Evolutionary conservation across 805 yeast genomes (phyloP).

Genomic region (Saturnispora zaruensis): DNA sequence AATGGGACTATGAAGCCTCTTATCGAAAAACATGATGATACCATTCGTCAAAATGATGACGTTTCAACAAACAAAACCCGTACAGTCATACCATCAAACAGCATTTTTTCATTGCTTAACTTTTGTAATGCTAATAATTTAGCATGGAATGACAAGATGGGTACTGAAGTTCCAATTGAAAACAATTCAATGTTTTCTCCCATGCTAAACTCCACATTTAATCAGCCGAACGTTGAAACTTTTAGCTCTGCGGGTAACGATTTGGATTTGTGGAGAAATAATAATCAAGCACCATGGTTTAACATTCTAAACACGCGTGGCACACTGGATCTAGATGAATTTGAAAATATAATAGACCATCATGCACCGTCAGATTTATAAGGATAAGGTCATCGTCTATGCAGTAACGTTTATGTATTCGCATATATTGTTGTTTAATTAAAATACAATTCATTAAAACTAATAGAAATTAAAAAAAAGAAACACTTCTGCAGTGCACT

Average conservation of each 20-base stretch:
- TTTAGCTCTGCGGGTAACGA: conserved; percentile 33
- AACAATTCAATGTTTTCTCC: conserved; percentile 19
- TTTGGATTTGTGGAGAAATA: conserved; percentile 63
- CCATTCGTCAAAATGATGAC: neutral
- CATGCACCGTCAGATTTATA: neutral
- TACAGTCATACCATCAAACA: conserved; percentile 18
- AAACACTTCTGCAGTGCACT: neutral
- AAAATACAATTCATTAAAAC: neutral
- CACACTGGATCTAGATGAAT: neutral
- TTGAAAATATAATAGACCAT: neutral
- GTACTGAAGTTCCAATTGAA: neutral
- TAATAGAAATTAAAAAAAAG: neutral
- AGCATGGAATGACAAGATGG: neutral
- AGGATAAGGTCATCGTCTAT: neutral
- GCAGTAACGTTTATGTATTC: neutral
- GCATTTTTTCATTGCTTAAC: neutral
- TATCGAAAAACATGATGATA: neutral
- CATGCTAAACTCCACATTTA: conserved; percentile 24
- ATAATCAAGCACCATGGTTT: conserved; percentile 72
- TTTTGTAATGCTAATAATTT: neutral
- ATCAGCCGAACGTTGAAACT: conserved; percentile 29
- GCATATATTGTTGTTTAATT: neutral
- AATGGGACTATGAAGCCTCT: conserved; percentile 51
- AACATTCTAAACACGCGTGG: conserved; percentile 18
- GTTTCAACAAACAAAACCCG: conserved; percentile 33